Base-by-base conservation (phyloP, 2,329 filamentous ascomycete species). In the Chaetomium olivaceum region DNA sequence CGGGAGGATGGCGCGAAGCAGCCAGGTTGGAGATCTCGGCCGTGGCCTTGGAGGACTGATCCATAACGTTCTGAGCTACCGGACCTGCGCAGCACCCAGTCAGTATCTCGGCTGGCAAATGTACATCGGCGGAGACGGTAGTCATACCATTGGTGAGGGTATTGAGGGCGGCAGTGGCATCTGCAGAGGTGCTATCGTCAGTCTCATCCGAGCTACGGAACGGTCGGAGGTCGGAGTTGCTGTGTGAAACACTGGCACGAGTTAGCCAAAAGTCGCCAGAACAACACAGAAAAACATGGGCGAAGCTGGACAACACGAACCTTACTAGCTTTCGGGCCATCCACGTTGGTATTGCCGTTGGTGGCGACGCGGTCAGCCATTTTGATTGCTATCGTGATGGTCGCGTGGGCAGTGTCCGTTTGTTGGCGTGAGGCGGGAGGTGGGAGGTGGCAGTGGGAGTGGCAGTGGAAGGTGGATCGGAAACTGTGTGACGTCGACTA, bases 11-110 rank as follows among this genome's bases (percentile, higher is more conserved):
- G 74, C 85, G 85, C 70, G 85, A 75, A 68, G 82, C 82, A 72
- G 85, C 85, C 57, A 88, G 81, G 75, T 85, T 86, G 73, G 81
- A 82, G 69, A 88, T 78, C 78, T 88, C 86, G 71, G 76, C 74
- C 63, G 80, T 76, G 63, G 85, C 83, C 80, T 86, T 87, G 65
- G 80, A 79, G 63, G 78, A 76, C 75, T 88, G 80, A 69, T 85
- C 80, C 77, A 83, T 84, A 73, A 86, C 81, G 73, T 84, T 87
- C 73, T 85, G 81, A 68, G 83, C 85, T 70, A 88, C 80, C 46
- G 86, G 85, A 69, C 85, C 86, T 88, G 70, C 46, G 67, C 58
- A 52, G 31, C 58, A 36, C 12, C 25, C 50, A 56, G 64, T 72
- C 69, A 72, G 68, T 58, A 58, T 68, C n/a, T 36, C n/a, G 7